Evolutionary conservation across 2,329 filamentous ascomycete species (phyloP), one percentile per base, ranked within the genome.

Genomic region (Tetracladium maxilliforme): DNA sequence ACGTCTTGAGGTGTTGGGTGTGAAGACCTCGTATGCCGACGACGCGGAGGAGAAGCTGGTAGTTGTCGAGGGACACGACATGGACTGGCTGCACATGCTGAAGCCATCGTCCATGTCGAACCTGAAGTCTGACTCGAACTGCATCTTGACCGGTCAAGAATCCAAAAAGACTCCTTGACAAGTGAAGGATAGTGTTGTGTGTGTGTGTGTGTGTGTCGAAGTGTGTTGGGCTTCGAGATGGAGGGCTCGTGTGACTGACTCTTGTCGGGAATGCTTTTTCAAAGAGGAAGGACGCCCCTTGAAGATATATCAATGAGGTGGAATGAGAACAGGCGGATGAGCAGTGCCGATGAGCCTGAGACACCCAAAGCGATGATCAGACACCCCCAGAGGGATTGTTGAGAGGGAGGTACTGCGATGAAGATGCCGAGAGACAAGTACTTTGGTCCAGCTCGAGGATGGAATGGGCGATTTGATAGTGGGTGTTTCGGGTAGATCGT

Each of bases 1-100:
- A 28, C 54, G 49, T 39, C 52, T 45, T 28, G 57, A 58, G 16
- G n/a, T n/a, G n/a, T 45, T 49, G 22, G 56, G 56, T 20, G 56
- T 60, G 31, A 51, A 58, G 14, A 54, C 47, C 20, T 54, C 54
- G 45, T 54, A 58, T 25, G 41, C 36, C 16, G 51, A 53, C 15
- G 40, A 39, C 4, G 50, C 47, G 43, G 51, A 51, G 6, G 52
- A 54, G 34, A 52, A 56, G 41, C 50, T 56, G 19, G 39, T 42
- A 17, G 41, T 37, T 19, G 45, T 39, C 13, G 47, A 48, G 10
- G 49, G 42, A 29, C 45, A 51, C 19, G 48, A 40, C 37, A 54
- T 42, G 32, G 44, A 26, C 33, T 50, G 48, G 25, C 39, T 47
- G 38, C 45, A 47, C 32, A 51, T 35, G 36, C 39, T 47, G 39